phyloP scores from a whole-genome alignment of 768 basidiomycete genomes.

The Amanita pallidorosea region DNA sequence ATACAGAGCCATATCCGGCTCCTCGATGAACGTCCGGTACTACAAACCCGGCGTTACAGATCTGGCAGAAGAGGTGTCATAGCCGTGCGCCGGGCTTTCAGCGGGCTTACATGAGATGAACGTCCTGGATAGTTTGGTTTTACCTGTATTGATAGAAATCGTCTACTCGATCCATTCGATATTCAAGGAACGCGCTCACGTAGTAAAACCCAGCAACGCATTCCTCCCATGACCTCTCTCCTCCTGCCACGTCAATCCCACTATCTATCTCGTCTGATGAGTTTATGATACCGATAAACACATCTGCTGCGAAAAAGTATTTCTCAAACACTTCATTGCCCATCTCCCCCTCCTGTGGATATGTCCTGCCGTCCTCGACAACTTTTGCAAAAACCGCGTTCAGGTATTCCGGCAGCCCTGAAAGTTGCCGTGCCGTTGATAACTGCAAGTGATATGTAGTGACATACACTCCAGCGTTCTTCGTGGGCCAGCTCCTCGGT shows the following conservation, averaged over 20 bases:
- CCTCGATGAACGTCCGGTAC: conserved; percentile 56
- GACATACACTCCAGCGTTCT: conserved; percentile 15
- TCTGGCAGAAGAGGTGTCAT: conserved; percentile 27
- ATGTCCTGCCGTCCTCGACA: conserved; percentile 68
- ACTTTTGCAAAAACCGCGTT: conserved; percentile 56
- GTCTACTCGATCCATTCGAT: not conserved
- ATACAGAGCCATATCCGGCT: conserved; percentile 52
- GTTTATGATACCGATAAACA: conserved; percentile 52
- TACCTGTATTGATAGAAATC: conserved; percentile 23
- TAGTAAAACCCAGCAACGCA: conserved; percentile 75
- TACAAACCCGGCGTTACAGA: conserved; percentile 87
- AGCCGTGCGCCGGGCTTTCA: not conserved
- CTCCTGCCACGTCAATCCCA: conserved; percentile 17
- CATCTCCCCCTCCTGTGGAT: conserved; percentile 69
- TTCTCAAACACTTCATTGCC: conserved; percentile 46
- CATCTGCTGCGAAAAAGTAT: conserved; percentile 74
- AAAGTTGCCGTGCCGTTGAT: conserved; percentile 22
- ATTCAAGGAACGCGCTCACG: conserved; percentile 30
- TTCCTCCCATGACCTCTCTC: conserved; percentile 50
- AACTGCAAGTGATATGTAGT: conserved; percentile 45
- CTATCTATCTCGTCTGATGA: conserved; percentile 9
- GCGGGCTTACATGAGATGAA: conserved; percentile 60
- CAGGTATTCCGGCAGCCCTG: conserved; percentile 53
- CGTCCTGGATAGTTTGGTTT: conserved; percentile 88
- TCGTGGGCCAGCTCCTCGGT: conserved; percentile 32